Evolutionary conservation across 192 early-diverging fungal genomes (phyloP).

Genomic region (Pilobolus umbonatus): DNA sequence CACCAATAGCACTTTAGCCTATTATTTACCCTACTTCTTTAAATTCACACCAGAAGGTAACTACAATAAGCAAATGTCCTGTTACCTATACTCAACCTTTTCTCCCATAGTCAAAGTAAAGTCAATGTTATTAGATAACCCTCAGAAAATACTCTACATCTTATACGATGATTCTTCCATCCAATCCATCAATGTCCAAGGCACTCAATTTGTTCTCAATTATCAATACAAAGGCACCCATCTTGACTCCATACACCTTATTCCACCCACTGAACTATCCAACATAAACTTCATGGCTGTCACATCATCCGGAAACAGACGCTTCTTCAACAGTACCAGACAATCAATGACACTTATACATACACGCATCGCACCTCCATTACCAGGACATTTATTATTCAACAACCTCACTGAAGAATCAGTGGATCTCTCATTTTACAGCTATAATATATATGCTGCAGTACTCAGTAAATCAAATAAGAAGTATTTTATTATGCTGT

Average conservation of each 20-base stretch:
- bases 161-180: conserved; percentile 1
- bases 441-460: not conserved
- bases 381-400: not conserved
- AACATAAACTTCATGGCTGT: conserved; percentile 8
- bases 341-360: not conserved
- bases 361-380: not conserved
- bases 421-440: not conserved
- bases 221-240: not conserved
- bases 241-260: not conserved
- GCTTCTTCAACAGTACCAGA: not conserved
- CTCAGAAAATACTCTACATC: not conserved
- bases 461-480: conserved; percentile 2
- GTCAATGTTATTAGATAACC: not conserved
- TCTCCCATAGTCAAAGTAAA: too few relatives aligned
- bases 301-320: not conserved
- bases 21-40: not conserved
- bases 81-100: not conserved
- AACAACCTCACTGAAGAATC: not conserved
- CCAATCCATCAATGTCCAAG: not conserved
- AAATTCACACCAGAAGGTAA: conserved; percentile 9
- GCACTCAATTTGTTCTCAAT: not conserved
- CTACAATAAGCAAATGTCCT: not conserved
- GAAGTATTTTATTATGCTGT: not conserved
- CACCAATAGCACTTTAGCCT: not conserved
- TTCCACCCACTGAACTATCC: not conserved